Conservation (phyloP, 768 basidiomycete species). For the Baorangia bicolor region DNA sequence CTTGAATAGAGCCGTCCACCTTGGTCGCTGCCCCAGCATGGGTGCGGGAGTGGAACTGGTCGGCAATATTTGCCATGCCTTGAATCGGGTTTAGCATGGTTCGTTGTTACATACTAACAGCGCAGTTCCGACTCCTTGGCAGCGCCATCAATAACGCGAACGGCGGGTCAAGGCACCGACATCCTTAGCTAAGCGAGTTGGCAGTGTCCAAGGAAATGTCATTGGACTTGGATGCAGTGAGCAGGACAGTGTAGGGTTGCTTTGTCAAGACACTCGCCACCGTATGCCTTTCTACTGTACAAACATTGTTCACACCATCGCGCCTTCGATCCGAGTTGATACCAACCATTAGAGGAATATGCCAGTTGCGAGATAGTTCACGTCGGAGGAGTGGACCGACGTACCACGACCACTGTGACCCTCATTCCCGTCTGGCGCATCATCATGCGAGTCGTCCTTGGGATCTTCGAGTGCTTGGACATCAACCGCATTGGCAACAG, state of each 20-base stretch:
- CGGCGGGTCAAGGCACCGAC: too few species aligned
- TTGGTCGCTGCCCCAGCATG: neutral
- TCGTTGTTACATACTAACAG: neutral
- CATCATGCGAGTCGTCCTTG: neutral
- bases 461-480: neutral
- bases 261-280: too few species aligned
- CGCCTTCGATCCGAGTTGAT: too few species aligned
- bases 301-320: too few species aligned
- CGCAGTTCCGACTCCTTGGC: neutral
- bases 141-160: neutral
- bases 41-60: conserved; percentile 3
- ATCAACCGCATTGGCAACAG: neutral
- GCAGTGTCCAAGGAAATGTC: too few species aligned
- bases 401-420: neutral
- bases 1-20: conserved; percentile 34
- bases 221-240: too few species aligned
- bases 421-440: too few species aligned
- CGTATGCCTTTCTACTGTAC: too few species aligned
- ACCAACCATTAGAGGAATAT: neutral
- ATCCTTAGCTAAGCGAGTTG: conserved; percentile 4
- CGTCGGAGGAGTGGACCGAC: neutral
- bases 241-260: too few species aligned
- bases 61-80: conserved; percentile 14
- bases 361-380: neutral
- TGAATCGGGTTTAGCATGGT: conserved; percentile 14